Evolutionary conservation across 352 stramenopile species (phyloP).

Genomic region (Pythium phragmiticola): DNA sequence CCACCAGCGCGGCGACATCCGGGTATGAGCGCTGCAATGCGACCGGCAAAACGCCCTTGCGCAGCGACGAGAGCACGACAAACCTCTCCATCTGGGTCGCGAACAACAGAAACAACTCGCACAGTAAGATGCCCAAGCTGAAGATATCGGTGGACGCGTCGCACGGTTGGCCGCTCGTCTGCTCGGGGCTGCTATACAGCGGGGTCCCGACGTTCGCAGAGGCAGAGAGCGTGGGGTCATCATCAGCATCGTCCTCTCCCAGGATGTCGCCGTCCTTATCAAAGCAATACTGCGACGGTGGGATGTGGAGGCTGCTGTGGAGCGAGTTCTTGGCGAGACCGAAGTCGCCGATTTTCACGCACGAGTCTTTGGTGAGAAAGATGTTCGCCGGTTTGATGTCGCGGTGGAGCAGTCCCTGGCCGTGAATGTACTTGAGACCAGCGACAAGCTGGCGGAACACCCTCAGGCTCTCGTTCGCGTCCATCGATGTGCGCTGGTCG

Average conservation of each 20-base stretch:
- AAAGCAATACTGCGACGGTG: conserved; percentile 50
- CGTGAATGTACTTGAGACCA: conserved; percentile 77
- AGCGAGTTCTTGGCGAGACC: conserved; percentile 74
- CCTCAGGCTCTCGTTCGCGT: conserved; percentile 51
- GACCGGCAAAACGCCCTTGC: conserved; percentile 39
- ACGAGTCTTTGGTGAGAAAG: conserved; percentile 71
- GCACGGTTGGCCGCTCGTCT: conserved; percentile 43
- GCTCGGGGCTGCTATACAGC: conserved; percentile 76
- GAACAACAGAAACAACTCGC: conserved; percentile 74
- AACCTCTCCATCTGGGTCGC: conserved; percentile 80
- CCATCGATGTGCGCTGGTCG: conserved; percentile 46
- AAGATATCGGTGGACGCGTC: conserved; percentile 66
- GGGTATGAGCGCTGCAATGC: conserved; percentile 37
- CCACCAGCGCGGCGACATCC: conserved; percentile 44
- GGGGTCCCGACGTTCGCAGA: conserved; percentile 75
- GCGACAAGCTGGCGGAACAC: conserved; percentile 76
- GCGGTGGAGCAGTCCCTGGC: conserved; percentile 65
- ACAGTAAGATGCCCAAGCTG: conserved; percentile 72
- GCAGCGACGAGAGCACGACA: conserved; percentile 46
- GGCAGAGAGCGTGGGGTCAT: conserved; percentile 28
- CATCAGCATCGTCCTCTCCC: conserved; percentile 29
- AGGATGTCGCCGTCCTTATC: conserved; percentile 27
- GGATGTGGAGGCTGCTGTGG: conserved; percentile 54
- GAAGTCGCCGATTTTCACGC: conserved; percentile 85
- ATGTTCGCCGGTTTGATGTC: conserved; percentile 85